Base-by-base conservation (phyloP, 1,139 yeast species). In the Debaryomyces singareniensis region DNA sequence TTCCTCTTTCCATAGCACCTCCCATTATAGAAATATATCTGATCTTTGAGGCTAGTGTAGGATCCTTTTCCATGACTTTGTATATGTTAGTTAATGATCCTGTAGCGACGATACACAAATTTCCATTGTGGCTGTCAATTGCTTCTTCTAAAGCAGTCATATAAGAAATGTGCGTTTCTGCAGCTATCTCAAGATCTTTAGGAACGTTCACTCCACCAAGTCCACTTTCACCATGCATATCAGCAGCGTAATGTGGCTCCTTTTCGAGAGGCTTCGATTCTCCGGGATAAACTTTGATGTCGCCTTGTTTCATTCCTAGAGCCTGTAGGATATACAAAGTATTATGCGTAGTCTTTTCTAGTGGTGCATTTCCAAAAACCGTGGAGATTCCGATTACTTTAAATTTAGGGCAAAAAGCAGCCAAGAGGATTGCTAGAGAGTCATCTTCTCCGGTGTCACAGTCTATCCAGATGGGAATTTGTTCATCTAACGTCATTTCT, bases 371-470 rank as follows among this genome's bases (percentile, higher is more conserved):
- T 1, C 96, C 96, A 47, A 78, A 83, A 5, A 82, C 84, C 0
- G 95, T 81, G 13, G 94, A 80, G 16, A 86, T 69, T 1, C 95
- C 96, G 3, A 81, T 50, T 6, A 86, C 56, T 7, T 75, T 49
- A 49, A 78, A 73, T 24, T 66, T 56, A 0, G 83, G 83, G 38
- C 75, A 69, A 47, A 69, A 75, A 4, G 75, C 58, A 0, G 84
- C 74, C 24, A 86, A 44, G 13, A 83, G 58, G 5, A 86, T 63
- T 6, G 94, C 95, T 31, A 84, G 71, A 2, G 86, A 83, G 47
- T 86, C 96, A 49, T 86, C 96, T 45, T 83, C 91, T 2, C 95
- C 95, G 0, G 95, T 94, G 49, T 86, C 96, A 49, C 95, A 86
- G 55, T 86, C 96, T n/a, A 86, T 53, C 95, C 96, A 83, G 5